Evolutionary conservation across 257 asterid species (phyloP).

Genomic region (Apocynum venetum): DNA sequence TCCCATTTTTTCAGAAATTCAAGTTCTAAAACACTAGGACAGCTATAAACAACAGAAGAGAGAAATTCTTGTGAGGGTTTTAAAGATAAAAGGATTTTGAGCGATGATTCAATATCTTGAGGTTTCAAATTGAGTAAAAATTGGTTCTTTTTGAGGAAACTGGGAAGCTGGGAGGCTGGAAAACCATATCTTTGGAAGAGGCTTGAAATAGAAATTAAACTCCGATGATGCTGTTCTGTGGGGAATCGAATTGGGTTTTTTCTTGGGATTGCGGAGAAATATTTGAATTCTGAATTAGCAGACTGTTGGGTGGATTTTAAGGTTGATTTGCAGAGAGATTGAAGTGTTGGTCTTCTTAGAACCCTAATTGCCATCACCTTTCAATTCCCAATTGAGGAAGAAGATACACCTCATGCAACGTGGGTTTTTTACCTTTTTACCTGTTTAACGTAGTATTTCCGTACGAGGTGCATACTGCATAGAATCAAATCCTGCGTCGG

Average conservation of each 20-base stretch:
- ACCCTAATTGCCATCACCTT: conserved; percentile 27
- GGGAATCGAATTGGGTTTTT: conserved; percentile 19
- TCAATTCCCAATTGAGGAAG: neutral
- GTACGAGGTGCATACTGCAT: no score
- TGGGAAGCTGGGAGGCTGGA: conserved; percentile 34
- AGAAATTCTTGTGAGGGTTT: conserved; percentile 53
- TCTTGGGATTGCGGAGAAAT: conserved; percentile 19
- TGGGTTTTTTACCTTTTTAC: no score
- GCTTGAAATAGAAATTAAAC: conserved; percentile 36
- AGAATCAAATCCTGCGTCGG: no score
- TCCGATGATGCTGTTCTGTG: conserved; percentile 14
- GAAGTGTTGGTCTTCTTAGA: conserved; percentile 8
- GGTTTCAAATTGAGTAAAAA: conserved; percentile 41
- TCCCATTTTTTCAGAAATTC: conserved; percentile 59
- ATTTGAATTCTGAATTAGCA: neutral
- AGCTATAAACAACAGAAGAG: conserved; percentile 43
- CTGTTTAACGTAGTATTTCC: no score
- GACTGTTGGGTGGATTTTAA: neutral
- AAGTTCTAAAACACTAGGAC: conserved; percentile 52
- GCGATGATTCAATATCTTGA: conserved; percentile 43
- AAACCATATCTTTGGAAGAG: conserved; percentile 65
- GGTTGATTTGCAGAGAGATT: conserved; percentile 10
- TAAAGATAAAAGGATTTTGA: conserved; percentile 44
- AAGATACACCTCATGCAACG: neutral
- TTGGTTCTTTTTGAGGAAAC: conserved; percentile 43